Conservation (phyloP, 306 rosid species). For the Ammopiptanthus mongolicus region DNA sequence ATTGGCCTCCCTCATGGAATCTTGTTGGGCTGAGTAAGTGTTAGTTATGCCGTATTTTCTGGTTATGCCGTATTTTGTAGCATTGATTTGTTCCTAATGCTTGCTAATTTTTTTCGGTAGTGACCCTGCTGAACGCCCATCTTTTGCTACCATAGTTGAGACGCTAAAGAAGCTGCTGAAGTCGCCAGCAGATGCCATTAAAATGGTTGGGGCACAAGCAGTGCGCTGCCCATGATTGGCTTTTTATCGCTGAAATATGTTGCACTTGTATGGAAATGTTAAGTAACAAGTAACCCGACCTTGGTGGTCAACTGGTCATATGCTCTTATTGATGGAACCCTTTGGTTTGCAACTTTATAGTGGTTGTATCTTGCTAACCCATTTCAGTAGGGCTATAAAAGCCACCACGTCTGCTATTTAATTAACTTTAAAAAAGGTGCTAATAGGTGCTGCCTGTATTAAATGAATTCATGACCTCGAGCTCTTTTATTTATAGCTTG, state of each 20-base stretch:
- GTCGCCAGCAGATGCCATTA: constrained; percentile 60
- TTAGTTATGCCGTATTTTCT: background rate
- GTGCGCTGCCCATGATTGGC: background rate
- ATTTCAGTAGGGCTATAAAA: constrained; percentile 25
- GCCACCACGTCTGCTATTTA: constrained; percentile 9
- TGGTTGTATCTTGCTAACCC: constrained; percentile 28
- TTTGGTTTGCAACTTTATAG: constrained; percentile 33
- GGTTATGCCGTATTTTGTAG: background rate
- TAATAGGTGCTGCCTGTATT: background rate
- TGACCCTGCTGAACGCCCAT: constrained; percentile 72
- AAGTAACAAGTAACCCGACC: constrained; percentile 20
- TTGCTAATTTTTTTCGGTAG: constrained; percentile 31
- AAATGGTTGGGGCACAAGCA: constrained; percentile 35
- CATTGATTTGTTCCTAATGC: constrained; percentile 13
- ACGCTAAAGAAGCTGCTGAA: constrained; percentile 81
- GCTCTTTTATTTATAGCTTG: constrained; percentile 25
- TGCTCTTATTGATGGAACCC: constrained; percentile 26
- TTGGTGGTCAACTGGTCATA: constrained; percentile 17
- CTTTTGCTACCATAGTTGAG: constrained; percentile 65
- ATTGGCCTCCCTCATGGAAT: constrained; percentile 75
- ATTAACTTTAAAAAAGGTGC: background rate
- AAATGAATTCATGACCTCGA: background rate
- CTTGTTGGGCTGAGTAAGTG: constrained; percentile 96
- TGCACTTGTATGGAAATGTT: constrained; percentile 11
- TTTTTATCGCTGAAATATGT: constrained; percentile 3